Evolutionary conservation across 306 rosid species (phyloP), one percentile per base, ranked within the genome.

Genomic region (Phaseolus lunatus): DNA sequence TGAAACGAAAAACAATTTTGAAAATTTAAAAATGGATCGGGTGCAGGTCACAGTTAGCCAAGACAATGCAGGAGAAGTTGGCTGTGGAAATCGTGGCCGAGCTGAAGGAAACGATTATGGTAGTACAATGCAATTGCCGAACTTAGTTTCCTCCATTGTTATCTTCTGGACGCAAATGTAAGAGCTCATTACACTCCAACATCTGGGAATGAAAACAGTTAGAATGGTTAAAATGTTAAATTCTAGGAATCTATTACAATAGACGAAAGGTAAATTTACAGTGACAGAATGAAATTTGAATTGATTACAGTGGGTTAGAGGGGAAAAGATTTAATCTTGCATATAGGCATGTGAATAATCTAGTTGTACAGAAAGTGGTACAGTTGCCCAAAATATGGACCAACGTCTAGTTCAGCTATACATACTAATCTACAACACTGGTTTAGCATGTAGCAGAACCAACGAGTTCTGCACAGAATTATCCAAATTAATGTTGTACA

Each of bases 391-490:
- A 52, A 65, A 57, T 13, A 37, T 49, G 26, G 26, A 57, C 18
- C 23, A 20, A 8, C 39, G 22, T 58, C 23, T 37, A 56, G 24
- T 26, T 33, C 70, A 67, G 74, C 54, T 24, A 50, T 57, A 64
- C 71, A 27, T 44, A 63, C 33, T 2, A 67, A 67, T 52, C 33
- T 74, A 68, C 74, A 52, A 67, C 81, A 78, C 4, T 78, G 70
- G 48, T 78, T 57, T 37, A 78, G 67, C 78, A 58, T 15, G 70
- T 18, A 41, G 68, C 73, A 82, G 67, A 66, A 3, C 49, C 43
- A 66, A 33, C 31, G 75, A 6, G 24, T 74, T 53, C 58, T 67
- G 77, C 75, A 68, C 10, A 31, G 49, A 45, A 41, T 43, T 79
- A 71, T 43, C 67, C 63, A 35, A 24, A 54, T 57, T 64, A 5